A percentile compares a stretch with the other conserved stretches of the same genome.
Evolutionary conservation across 2,329 filamentous ascomycete genomes (phyloP).

Genomic region (Aspergillus spinulosporus): DNA sequence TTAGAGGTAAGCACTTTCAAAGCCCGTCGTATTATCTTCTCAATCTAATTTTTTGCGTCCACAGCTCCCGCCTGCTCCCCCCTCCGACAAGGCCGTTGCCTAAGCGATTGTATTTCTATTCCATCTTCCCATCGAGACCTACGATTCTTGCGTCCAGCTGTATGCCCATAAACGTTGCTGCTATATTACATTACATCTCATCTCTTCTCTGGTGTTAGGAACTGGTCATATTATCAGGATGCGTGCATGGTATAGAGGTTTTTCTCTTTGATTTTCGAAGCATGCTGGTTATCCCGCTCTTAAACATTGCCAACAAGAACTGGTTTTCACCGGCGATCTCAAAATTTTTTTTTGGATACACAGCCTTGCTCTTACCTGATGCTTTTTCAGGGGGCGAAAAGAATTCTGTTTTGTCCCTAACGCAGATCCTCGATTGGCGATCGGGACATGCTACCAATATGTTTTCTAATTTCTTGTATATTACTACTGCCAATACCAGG

Average conservation of each 20-base stretch:
- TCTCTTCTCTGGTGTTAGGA: slow-evolving; percentile 45
- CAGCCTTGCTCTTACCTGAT: slow-evolving; percentile 24
- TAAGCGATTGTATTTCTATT: slow-evolving; percentile 25
- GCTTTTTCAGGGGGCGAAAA: slow-evolving; percentile 18
- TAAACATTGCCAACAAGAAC: slow-evolving; percentile 28
- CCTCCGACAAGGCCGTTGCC: slow-evolving; percentile 39
- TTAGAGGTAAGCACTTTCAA: slow-evolving; percentile 61
- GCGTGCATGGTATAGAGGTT: slow-evolving; percentile 39
- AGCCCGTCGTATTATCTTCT: not conserved
- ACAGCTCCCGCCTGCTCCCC: slow-evolving; percentile 40
- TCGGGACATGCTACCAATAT: slow-evolving; percentile 15
- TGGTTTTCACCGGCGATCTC: slow-evolving; percentile 30
- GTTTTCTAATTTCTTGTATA: slow-evolving; percentile 34
- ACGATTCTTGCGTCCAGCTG: slow-evolving; percentile 22
- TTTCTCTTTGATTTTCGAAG: slow-evolving; percentile 25
- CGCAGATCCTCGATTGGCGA: slow-evolving; percentile 12
- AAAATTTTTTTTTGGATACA: slow-evolving; percentile 23
- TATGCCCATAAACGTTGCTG: slow-evolving; percentile 19
- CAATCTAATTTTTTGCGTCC: slow-evolving; percentile 12
- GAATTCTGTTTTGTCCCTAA: not conserved
- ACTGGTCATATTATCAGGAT: slow-evolving; percentile 14
- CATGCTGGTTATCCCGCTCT: slow-evolving; percentile 30
- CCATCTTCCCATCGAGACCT: slow-evolving; percentile 13
- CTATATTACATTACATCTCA: slow-evolving; percentile 35
- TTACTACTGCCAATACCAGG: slow-evolving; percentile 34